These are phyloP conservation scores for Violaceomyces palustris DNA, from an alignment of 1,284 basidiomycete species.

Conservation along the genomic window DNA sequence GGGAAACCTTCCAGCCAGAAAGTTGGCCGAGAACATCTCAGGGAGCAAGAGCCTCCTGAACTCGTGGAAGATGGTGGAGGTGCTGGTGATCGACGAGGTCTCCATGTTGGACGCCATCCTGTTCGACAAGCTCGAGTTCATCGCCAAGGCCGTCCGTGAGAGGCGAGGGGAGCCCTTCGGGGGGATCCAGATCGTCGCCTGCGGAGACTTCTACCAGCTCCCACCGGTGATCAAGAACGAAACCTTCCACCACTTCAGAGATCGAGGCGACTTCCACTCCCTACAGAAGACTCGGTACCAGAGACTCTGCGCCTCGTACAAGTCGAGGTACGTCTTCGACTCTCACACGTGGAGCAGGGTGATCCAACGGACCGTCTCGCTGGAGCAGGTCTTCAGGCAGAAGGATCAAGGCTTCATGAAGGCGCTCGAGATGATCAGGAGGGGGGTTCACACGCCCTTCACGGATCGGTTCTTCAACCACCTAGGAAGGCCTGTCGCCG, in stretches of 20 bases:
- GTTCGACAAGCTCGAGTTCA: slow-evolving; percentile 74
- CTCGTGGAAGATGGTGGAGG: background rate
- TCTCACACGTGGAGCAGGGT: slow-evolving; percentile 70
- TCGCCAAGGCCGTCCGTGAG: slow-evolving; percentile 64
- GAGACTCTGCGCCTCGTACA: slow-evolving; percentile 1
- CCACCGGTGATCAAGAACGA: slow-evolving; percentile 67
- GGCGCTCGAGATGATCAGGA: slow-evolving; percentile 36
- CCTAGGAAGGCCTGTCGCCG: background rate
- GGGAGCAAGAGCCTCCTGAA: background rate
- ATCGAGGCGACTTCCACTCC: too few species aligned
- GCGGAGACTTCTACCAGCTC: slow-evolving; percentile 89
- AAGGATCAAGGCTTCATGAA: slow-evolving; percentile 52
- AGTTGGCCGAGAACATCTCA: background rate
- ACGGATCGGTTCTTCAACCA: background rate
- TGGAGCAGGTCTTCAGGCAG: slow-evolving; percentile 76
- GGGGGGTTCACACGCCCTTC: background rate
- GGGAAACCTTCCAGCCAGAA: background rate
- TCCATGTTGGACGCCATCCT: slow-evolving; percentile 91
- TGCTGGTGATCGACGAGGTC: slow-evolving; percentile 5
- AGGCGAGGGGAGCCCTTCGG: slow-evolving; percentile 80
- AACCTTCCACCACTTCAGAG: background rate
- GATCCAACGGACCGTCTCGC: slow-evolving; percentile 69
- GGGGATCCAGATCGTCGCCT: slow-evolving; percentile 82
- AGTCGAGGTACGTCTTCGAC: slow-evolving; percentile 74
- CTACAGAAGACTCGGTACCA: background rate